Evolutionary conservation across 352 stramenopile species (phyloP), one percentile per base, ranked within the genome.

Genomic region (Globisporangium iwayamae): DNA sequence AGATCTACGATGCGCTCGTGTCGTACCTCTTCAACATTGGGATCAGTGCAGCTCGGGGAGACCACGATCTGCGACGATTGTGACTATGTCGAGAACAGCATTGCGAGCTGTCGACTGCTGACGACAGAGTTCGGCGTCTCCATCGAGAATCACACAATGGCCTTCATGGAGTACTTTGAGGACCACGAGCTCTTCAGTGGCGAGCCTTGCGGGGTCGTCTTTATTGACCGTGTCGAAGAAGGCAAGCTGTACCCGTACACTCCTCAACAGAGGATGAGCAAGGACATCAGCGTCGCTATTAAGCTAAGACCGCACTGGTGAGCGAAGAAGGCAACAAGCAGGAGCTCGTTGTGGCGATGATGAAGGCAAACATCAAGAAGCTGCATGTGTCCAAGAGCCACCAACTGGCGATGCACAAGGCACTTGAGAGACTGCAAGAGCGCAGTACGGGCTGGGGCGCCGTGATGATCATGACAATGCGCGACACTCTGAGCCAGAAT

Each of bases 51-150:
- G 10, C 32, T 73, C 0, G 53, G 50, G 1, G 22, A 41, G 9
- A 41, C 14, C 36, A 41, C 36, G 36, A 18, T 11, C 9, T 4
- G 9, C 9, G 36, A 41, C 9, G 75, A 73, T 45, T 68, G 71
- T 34, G 53, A 67, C 22, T 52, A 6, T 2, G 6, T 52, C 9
- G 46, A 52, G 46, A 68, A 63, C 25, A 75, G 53, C 64, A 73
- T 83, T 39, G 50, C 71, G 34, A 74, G 75, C 36, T 72, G 67
- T 14, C 75, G 73, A 20, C 61, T 83, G 3, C 60, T 81, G 52
- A 71, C 74, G 7, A 74, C 62, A 30, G 68, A 79, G 48, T 66
- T 73, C 9, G 65, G 62, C 22, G 65, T 80, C 11, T 20, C 46
- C 8, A 4, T 52, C 2, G 46, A 52, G 20, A 52, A 52, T 11